phyloP scores from a whole-genome alignment of 352 stramenopile species.

The Saprolegnia parasitica region DNA sequence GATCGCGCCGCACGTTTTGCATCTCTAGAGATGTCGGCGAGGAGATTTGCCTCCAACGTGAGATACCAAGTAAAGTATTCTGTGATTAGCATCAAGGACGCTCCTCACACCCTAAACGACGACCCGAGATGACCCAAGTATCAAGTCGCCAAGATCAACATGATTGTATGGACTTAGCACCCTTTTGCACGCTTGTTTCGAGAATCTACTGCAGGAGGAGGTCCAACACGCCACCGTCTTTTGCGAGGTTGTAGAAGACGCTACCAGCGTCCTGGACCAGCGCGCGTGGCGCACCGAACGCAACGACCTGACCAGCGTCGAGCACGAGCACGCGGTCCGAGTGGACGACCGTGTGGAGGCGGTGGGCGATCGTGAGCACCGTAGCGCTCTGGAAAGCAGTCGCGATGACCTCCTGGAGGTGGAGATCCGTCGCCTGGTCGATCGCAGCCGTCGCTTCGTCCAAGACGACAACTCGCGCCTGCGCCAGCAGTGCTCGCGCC shows the following conservation, averaged over 20 bases:
- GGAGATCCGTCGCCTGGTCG: slow-evolving; percentile 40
- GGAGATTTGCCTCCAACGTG: no score
- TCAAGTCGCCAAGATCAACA: no score
- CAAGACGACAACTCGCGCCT: slow-evolving; percentile 85
- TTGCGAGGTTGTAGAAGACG: slow-evolving; percentile 32
- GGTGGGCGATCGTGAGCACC: slow-evolving; percentile 89
- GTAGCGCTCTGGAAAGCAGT: slow-evolving; percentile 73
- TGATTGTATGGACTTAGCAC: no score
- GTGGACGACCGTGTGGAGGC: slow-evolving; percentile 92
- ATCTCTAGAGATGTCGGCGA: no score
- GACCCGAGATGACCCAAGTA: no score
- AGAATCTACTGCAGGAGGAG: background rate
- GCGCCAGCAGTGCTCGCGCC: slow-evolving; percentile 73
- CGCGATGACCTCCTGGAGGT: slow-evolving; percentile 58
- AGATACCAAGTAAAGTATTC: no score
- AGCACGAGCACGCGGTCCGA: slow-evolving; percentile 89
- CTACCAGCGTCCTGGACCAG: slow-evolving; percentile 37
- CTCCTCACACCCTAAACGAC: no score
- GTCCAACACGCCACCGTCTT: slow-evolving; percentile 23
- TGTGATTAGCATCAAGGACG: no score
- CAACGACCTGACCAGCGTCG: slow-evolving; percentile 65
- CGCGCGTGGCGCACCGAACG: slow-evolving; percentile 57
- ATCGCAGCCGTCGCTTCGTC: slow-evolving; percentile 44
- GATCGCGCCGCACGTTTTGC: no score
- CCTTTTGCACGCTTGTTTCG: slow-evolving; percentile 15